phyloP scores from a whole-genome alignment of 164 flowering plant genomes.

The Annona squamosa region DNA sequence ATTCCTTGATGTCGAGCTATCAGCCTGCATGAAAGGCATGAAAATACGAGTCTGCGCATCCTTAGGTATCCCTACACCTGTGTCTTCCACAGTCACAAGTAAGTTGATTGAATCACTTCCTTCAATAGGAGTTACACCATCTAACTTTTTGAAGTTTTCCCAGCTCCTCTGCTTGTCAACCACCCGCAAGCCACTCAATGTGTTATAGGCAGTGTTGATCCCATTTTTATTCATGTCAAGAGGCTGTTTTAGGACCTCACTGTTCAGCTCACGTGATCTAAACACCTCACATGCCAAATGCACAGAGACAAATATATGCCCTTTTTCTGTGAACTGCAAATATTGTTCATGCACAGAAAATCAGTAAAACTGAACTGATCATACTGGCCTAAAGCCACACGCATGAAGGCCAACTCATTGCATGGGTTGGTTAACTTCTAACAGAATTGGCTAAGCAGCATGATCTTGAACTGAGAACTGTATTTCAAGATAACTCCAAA shows the following conservation, averaged over 20 bases:
- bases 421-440: no score
- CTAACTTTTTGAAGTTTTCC: conserved; percentile 44
- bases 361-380: neutral
- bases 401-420: no score
- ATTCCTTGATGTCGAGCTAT: conserved; percentile 82
- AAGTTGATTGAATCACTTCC: conserved; percentile 36
- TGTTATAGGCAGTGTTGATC: conserved; percentile 24
- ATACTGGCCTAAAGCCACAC: no score
- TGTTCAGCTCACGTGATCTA: conserved; percentile 20
- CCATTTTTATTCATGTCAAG: conserved; percentile 20
- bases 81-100: conserved; percentile 89
- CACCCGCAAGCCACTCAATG: conserved; percentile 77
- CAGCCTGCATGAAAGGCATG: conserved; percentile 95
- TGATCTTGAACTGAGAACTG: no score
- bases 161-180: conserved; percentile 81
- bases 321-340: conserved; percentile 20
- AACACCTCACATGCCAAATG: conserved; percentile 67
- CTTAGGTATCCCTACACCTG: conserved; percentile 75
- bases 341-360: conserved; percentile 1
- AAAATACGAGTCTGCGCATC: conserved; percentile 76
- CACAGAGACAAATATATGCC: conserved; percentile 75
- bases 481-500: no score
- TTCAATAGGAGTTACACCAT: conserved; percentile 18
- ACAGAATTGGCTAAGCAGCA: no score
- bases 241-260: conserved; percentile 40